These are phyloP conservation scores for Thalassiosira livingstoniorum DNA, from an alignment of 352 stramenopile species.

Conservation along the genomic window DNA sequence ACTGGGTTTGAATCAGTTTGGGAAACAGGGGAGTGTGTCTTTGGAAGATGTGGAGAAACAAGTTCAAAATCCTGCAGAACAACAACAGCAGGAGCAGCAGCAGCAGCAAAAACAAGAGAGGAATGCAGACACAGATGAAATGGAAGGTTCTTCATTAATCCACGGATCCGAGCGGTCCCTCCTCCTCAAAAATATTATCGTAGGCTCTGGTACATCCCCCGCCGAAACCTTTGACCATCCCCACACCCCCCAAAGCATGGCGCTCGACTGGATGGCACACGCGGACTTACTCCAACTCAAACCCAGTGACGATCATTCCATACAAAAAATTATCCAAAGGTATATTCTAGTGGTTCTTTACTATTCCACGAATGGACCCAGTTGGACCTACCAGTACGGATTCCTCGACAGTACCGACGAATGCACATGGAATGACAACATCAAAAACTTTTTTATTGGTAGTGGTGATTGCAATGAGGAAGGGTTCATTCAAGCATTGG, in stretches of 20 bases:
- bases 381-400: conserved; percentile 49
- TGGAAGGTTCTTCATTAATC: conserved; percentile 1
- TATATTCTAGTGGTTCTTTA: conserved; percentile 68
- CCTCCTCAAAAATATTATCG: conserved; percentile 26
- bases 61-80: too few relatives aligned
- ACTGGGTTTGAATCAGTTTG: too few relatives aligned
- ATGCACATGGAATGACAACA: conserved; percentile 68
- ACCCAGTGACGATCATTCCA: conserved; percentile 33
- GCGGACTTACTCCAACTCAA: conserved; percentile 38
- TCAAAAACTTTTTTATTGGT: conserved; percentile 42
- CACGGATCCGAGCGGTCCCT: conserved; percentile 33
- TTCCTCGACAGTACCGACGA: conserved; percentile 70
- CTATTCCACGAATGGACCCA: conserved; percentile 62
- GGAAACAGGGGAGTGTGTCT: too few relatives aligned
- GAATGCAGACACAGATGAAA: neutral
- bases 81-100: too few relatives aligned
- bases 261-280: conserved; percentile 58
- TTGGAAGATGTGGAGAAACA: too few relatives aligned
- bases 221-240: conserved; percentile 30
- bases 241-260: conserved; percentile 38
- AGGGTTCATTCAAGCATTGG: conserved; percentile 54
- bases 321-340: conserved; percentile 64
- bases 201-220: conserved; percentile 21
- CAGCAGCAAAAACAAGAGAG: neutral
- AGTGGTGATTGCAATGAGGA: conserved; percentile 48